Evolutionary conservation across 768 basidiomycete species (phyloP), one percentile per base, ranked within the genome.

Genomic region (Panellus pusillus): DNA sequence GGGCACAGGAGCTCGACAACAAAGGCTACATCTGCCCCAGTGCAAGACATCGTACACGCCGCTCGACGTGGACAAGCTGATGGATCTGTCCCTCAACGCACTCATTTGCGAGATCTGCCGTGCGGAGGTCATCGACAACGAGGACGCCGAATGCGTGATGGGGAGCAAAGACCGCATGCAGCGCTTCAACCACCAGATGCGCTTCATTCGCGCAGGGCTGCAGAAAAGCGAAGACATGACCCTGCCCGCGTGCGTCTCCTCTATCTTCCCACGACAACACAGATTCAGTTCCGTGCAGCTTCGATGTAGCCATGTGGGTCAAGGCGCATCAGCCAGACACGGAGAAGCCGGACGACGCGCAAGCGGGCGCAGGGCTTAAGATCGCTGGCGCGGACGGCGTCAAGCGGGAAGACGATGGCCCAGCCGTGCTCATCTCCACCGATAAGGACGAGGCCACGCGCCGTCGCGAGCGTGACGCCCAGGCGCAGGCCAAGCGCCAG

Each of bases 151-250:
- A 71, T 89, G 83, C 54, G 87, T 90, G 6, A 74, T 75, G 54
- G 91, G 91, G 9, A 91, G 87, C 63, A 89, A 96, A 72, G 96
- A 98, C 68, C 81, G 92, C 54, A 97, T 98, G 93, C 90, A 94
- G 70, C 77, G 93, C 58, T 94, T 98, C 69, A 96, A 97, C 69
- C 78, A 84, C 58, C 91, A 94, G 68, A 95, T 95, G 78, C 80
- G 87, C 29, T 89, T 87, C 63, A 84, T 98, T 42, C 80, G 88
- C 31, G 92, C 94, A 60, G 89, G 92, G 4, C 69, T 99, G 62
- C 87, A 93, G 64, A 89, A 86, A 68, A 91, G 93, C 56, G 96
- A 98, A 65, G 80, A 83, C 18, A 91, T 95, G 82, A 78, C 87
- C 29, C 72, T 96, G 40, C 92, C 93, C 41, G 84, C 83, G 87